phyloP scores from a whole-genome alignment of 768 basidiomycete genomes.

The Boletellus sp. region DNA sequence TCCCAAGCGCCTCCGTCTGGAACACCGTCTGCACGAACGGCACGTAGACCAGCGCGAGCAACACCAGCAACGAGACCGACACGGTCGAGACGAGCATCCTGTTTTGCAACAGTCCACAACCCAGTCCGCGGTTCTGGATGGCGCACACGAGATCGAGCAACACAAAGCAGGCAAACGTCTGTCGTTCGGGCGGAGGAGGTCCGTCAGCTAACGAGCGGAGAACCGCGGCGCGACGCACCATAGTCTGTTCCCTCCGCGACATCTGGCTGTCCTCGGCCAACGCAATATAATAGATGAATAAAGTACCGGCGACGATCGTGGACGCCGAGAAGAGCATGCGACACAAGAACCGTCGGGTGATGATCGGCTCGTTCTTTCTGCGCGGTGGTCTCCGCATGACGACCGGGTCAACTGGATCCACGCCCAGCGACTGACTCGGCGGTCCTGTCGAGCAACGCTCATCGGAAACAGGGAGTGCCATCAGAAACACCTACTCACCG shows the following conservation, averaged over 20 bases:
- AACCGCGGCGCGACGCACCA: slow-evolving; percentile 55
- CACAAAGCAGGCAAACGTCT: slow-evolving; percentile 95
- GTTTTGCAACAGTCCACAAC: slow-evolving; percentile 80
- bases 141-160: slow-evolving; percentile 96
- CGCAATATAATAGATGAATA: slow-evolving; percentile 83
- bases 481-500: slow-evolving; percentile 45
- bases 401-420: slow-evolving; percentile 91
- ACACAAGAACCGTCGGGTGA: slow-evolving; percentile 65
- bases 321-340: slow-evolving; percentile 92
- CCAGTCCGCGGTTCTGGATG: slow-evolving; percentile 88
- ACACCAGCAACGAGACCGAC: slow-evolving; percentile 77
- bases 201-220: not conserved
- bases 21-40: slow-evolving; percentile 89
- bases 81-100: slow-evolving; percentile 88
- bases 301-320: slow-evolving; percentile 84
- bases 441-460: slow-evolving; percentile 52
- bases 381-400: slow-evolving; percentile 94
- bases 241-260: slow-evolving; percentile 88
- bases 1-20: slow-evolving; percentile 81
- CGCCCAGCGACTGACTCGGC: slow-evolving; percentile 92
- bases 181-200: too few relatives aligned
- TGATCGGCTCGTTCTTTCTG: slow-evolving; percentile 86
- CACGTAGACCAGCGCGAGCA: slow-evolving; percentile 85
- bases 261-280: slow-evolving; percentile 73
- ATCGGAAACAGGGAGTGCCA: not conserved